Evolutionary conservation across 129 eudicot genomes (phyloP).

Genomic region (Flaveria robusta): DNA sequence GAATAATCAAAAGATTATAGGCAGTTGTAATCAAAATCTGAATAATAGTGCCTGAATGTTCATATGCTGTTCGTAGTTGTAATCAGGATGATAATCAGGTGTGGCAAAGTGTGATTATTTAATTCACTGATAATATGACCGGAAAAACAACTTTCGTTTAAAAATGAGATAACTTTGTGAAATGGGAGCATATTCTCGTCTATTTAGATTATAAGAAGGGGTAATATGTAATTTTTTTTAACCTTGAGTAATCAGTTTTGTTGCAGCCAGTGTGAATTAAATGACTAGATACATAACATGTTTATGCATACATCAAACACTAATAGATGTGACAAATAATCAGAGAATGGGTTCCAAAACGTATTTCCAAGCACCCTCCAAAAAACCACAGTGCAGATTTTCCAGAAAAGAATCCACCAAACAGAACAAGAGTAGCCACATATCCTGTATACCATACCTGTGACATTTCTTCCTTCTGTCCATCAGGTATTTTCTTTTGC

Average conservation of each 20-base stretch:
- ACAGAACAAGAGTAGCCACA: neutral
- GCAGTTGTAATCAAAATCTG: neutral
- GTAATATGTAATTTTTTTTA: neutral
- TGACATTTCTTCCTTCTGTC: constrained; percentile 95
- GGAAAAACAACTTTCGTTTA: neutral
- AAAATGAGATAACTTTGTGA: neutral
- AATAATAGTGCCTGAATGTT: neutral
- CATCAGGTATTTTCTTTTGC: constrained; percentile 93
- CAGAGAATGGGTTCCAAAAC: neutral
- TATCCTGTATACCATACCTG: constrained; percentile 59
- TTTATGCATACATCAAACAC: neutral
- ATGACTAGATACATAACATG: neutral
- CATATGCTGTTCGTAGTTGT: neutral
- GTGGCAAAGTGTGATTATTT: neutral
- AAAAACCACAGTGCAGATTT: constrained; percentile 7
- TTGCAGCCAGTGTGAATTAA: neutral
- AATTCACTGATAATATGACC: neutral
- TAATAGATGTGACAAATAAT: neutral
- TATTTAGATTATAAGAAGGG: neutral
- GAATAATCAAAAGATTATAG: neutral
- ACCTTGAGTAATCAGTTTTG: neutral
- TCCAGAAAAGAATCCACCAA: constrained; percentile 1
- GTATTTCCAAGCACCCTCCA: neutral
- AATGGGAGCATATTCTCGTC: neutral
- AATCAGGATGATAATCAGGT: neutral